Conservation (phyloP, 345 rosid species). For the Acer saccharum region DNA sequence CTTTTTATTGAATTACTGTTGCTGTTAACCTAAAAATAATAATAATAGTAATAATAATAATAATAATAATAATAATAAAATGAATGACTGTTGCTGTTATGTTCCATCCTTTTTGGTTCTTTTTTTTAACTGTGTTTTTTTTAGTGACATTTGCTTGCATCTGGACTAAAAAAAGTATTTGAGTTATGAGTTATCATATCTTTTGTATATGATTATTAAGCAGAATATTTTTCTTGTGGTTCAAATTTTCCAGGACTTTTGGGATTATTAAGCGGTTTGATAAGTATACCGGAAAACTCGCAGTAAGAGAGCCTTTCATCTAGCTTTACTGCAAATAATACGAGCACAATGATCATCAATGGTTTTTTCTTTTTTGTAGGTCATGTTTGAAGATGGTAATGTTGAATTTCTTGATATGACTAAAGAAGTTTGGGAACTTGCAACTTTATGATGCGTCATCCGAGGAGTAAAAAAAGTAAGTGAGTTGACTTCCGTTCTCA, state of each 20-base stretch:
- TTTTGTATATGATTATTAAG: neutral
- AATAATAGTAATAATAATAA: too few species aligned
- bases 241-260: slow-evolving; percentile 51
- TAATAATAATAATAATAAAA: too few species aligned
- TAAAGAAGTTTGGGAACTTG: slow-evolving; percentile 67
- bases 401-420: slow-evolving; percentile 64
- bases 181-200: neutral
- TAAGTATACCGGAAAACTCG: slow-evolving; percentile 58
- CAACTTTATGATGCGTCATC: slow-evolving; percentile 34
- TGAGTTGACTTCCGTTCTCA: neutral
- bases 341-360: slow-evolving; percentile 6
- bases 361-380: slow-evolving; percentile 41
- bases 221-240: slow-evolving; percentile 1
- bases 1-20: neutral
- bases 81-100: slow-evolving; percentile 5
- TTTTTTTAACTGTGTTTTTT: neutral
- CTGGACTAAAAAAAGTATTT: neutral
- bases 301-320: slow-evolving; percentile 44
- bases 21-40: too few species aligned
- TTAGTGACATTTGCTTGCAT: neutral
- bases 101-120: neutral
- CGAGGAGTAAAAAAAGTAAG: slow-evolving; percentile 11
- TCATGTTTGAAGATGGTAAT: slow-evolving; percentile 78
- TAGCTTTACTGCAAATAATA: neutral
- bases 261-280: slow-evolving; percentile 69